phyloP scores from a whole-genome alignment of 2,329 filamentous ascomycete genomes.

The Penicillium decumbens region DNA sequence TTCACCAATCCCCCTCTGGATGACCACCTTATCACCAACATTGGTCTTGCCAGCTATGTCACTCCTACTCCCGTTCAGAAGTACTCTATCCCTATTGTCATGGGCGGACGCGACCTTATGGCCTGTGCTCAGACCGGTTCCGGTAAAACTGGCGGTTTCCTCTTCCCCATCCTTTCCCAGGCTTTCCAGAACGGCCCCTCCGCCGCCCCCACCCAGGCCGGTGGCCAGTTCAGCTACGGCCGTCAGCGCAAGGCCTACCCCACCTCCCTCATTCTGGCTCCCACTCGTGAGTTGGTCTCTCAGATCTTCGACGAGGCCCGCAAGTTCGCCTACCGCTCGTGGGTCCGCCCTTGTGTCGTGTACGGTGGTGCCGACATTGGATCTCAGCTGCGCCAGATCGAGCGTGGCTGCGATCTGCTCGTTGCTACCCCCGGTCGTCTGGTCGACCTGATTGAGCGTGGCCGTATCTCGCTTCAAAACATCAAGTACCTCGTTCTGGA shows the following conservation, averaged over 20 bases:
- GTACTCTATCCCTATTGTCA: conserved; percentile 98
- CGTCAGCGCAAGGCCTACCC: conserved; percentile 98
- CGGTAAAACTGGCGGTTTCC: conserved; percentile 98
- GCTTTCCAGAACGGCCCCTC: conserved; percentile 87
- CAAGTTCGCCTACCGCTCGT: conserved; percentile 98
- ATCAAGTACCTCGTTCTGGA: conserved; percentile 99
- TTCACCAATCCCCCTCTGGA: conserved; percentile 96
- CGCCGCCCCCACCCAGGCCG: conserved; percentile 57
- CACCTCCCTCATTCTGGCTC: conserved; percentile 90
- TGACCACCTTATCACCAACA: conserved; percentile 88
- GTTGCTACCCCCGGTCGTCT: conserved; percentile 96
- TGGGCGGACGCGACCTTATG: conserved; percentile 97
- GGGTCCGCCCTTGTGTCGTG: conserved; percentile 96
- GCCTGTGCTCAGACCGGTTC: conserved; percentile 99
- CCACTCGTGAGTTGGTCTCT: conserved; percentile 95
- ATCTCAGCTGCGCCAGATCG: conserved; percentile 95
- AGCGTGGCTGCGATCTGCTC: conserved; percentile 92
- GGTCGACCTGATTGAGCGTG: conserved; percentile 96
- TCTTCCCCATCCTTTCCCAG: conserved; percentile 98
- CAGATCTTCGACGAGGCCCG: conserved; percentile 97
- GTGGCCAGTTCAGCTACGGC: conserved; percentile 64
- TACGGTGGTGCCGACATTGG: conserved; percentile 99
- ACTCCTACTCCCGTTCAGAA: conserved; percentile 97
- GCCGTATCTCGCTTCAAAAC: conserved; percentile 93
- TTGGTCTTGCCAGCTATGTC: conserved; percentile 89